A percentile compares a stretch with the other conserved stretches of the same genome.
These are phyloP conservation scores for Amanita inopinata DNA, from an alignment of 768 basidiomycete species.

Conservation along the genomic window DNA sequence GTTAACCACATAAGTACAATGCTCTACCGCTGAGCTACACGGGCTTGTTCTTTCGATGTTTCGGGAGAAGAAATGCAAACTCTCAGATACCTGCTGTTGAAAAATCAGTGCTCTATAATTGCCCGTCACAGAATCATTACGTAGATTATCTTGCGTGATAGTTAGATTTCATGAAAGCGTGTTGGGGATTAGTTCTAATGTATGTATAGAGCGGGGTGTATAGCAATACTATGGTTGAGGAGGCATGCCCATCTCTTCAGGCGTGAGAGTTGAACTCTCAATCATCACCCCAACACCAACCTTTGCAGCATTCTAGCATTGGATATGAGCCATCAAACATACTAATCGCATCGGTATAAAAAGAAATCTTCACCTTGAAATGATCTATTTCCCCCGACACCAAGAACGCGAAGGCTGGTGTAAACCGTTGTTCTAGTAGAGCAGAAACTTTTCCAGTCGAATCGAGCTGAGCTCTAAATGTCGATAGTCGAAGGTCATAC, in stretches of 20 bases:
- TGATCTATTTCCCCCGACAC: constrained; percentile 98
- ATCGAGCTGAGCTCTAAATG: constrained; percentile 92
- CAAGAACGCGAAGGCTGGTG: constrained; percentile 89
- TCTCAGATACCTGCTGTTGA: background rate
- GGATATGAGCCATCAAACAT: background rate
- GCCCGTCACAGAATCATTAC: too few relatives aligned
- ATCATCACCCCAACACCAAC: constrained; percentile 98
- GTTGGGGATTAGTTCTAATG: constrained; percentile 17
- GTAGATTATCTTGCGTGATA: too few relatives aligned
- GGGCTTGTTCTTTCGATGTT: constrained; percentile 22
- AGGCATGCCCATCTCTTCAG: constrained; percentile 73
- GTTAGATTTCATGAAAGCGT: constrained; percentile 14
- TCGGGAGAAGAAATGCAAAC: background rate
- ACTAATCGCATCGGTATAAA: constrained; percentile 4
- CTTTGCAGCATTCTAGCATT: constrained; percentile 74
- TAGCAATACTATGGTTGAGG: constrained; percentile 33
- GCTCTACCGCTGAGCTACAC: constrained; percentile 52
- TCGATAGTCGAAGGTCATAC: constrained; percentile 90
- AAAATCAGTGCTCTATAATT: too few relatives aligned
- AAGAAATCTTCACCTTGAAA: constrained; percentile 62
- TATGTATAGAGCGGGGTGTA: constrained; percentile 19
- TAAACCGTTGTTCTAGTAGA: constrained; percentile 90
- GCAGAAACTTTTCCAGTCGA: constrained; percentile 94
- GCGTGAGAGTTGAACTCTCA: constrained; percentile 72
- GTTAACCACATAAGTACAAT: constrained; percentile 50